Evolutionary conservation across 257 asterid genomes (phyloP), one percentile per base, ranked within the genome.

Genomic region (Anisodus tanguticus): DNA sequence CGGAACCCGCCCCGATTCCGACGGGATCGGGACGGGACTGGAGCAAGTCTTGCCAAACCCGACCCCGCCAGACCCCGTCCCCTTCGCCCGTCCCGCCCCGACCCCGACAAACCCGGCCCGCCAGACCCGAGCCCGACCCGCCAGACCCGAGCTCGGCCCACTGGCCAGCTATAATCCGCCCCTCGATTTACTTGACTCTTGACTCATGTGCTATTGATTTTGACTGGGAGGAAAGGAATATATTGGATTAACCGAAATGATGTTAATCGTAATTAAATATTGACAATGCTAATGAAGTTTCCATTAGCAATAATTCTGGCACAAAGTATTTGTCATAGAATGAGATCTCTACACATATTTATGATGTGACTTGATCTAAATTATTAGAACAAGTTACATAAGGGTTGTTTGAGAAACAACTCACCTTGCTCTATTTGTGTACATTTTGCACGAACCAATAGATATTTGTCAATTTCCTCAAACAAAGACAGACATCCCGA

Each of bases 371-470:
- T 4, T 76, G 19, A 10, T 31, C 80, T 47, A 22, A 47, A 49
- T 80, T 69, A 45, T 72, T 78, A 58, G 22, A 10, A 43, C 82
- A 19, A 58, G 66, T 17, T 55, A 26, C 77, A 74, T 12, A 13
- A 10, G 62, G 43, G 0, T 22, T 71, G 79, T 71, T 74, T 74
- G 8, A 6, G 81, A 49, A 49, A 74, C 62, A 49, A 39, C 49
- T 54, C 74, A 72, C 86, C 22, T 84, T 53, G 64, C 13, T 53
- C 49, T 43, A 4, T 68, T 77, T 84, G 22, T 39, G 35, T 80
- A 43, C 77, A 58, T 85, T 81, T 74, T 74, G 62, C 59, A 43
- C 59, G 54, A 19, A 71, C 16, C 63, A 84, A 84, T 11, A 10
- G 7, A 67, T 11, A 78, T 62, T 64, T 78, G 60, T 49, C 60